phyloP scores from a whole-genome alignment of 495 filamentous ascomycete species.

The Lasiosphaeria hispida region DNA sequence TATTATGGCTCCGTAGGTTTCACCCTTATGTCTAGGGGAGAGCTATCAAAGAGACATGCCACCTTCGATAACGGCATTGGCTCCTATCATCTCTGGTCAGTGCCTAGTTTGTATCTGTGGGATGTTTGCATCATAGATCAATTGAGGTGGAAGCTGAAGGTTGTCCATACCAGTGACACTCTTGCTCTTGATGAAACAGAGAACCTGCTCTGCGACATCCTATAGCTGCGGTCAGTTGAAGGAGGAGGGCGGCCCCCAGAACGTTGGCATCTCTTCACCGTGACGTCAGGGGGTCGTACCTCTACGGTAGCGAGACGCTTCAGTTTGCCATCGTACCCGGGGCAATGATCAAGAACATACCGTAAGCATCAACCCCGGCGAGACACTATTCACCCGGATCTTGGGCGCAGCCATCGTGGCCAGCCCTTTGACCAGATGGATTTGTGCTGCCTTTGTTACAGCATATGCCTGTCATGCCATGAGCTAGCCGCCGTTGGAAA shows the following conservation, averaged over 20 bases:
- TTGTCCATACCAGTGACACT: conserved; percentile 32
- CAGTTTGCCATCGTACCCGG: conserved; percentile 26
- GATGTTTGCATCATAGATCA: too few relatives aligned
- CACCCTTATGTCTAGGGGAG: not conserved
- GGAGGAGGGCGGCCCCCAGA: not conserved
- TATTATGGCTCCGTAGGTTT: not conserved
- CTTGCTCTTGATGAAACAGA: conserved; percentile 39
- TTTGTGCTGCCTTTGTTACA: conserved; percentile 56
- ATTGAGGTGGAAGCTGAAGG: not conserved
- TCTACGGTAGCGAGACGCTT: conserved; percentile 53
- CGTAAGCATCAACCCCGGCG: conserved; percentile 51
- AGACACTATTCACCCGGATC: conserved; percentile 54
- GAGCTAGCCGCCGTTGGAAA: not conserved
- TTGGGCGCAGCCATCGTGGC: conserved; percentile 50
- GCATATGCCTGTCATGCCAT: conserved; percentile 38
- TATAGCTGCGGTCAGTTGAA: not conserved
- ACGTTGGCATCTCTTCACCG: not conserved
- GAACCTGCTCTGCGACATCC: conserved; percentile 49
- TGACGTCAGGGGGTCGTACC: conserved; percentile 22
- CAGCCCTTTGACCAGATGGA: conserved; percentile 53
- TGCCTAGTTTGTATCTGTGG: not conserved
- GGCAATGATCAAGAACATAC: conserved; percentile 25
- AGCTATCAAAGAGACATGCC: conserved; percentile 29
- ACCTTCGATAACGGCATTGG: conserved; percentile 45
- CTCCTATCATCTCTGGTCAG: conserved; percentile 19